A percentile compares a stretch with the other conserved stretches of the same genome.
These are phyloP conservation scores for Lineolata rhizophorae DNA, from an alignment of 495 filamentous ascomycete species.

Conservation along the genomic window DNA sequence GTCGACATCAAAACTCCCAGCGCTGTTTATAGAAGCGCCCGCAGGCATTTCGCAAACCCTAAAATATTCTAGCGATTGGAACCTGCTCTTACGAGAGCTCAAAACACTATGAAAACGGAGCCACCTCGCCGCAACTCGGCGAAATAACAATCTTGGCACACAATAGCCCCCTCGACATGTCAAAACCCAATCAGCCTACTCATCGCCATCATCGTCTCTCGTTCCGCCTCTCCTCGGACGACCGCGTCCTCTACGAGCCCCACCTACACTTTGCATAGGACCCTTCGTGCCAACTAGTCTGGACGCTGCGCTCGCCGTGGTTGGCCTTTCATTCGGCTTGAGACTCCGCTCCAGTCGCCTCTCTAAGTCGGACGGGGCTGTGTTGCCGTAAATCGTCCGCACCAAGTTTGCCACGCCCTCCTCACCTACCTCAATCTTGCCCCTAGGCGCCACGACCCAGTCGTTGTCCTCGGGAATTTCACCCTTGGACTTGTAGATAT, in stretches of 20 bases:
- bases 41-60: too few relatives aligned
- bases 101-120: too few relatives aligned
- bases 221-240: conserved; percentile 2
- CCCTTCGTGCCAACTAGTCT: background rate
- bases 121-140: too few relatives aligned
- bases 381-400: conserved; percentile 29
- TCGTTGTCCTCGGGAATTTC: conserved; percentile 49
- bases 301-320: conserved; percentile 1
- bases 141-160: too few relatives aligned
- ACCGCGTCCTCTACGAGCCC: background rate
- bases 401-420: conserved; percentile 50
- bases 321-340: conserved; percentile 7
- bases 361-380: conserved; percentile 12
- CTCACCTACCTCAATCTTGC: conserved; percentile 65
- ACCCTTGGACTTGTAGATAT: conserved; percentile 46
- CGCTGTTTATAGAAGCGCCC: too few relatives aligned
- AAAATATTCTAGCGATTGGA: too few relatives aligned
- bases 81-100: too few relatives aligned
- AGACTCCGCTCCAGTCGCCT: conserved; percentile 17
- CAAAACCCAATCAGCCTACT: background rate
- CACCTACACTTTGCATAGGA: background rate
- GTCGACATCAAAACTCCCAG: too few relatives aligned
- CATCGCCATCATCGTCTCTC: conserved; percentile 3
- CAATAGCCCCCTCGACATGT: too few relatives aligned
- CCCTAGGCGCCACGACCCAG: conserved; percentile 62